A percentile compares a stretch with the other conserved stretches of the same genome.
Evolutionary conservation across 345 rosid genomes (phyloP).

Genomic region (Pistacia integerrima): DNA sequence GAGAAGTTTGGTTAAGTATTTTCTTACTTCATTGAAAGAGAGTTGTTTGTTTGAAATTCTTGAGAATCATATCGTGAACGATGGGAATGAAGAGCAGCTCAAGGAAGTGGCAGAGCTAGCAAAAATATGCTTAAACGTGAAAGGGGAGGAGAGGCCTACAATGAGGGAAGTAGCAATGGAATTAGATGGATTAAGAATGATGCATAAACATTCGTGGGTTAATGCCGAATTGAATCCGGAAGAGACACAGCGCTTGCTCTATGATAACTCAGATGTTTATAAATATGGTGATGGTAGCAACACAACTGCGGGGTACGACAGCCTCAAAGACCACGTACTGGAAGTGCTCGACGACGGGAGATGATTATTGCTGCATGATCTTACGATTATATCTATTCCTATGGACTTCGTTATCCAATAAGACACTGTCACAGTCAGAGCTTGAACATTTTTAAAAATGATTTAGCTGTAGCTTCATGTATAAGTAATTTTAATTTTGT

Average conservation of each 20-base stretch:
- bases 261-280: background rate
- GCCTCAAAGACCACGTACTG: background rate
- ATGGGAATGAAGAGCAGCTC: constrained; percentile 15
- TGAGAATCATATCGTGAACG: constrained; percentile 15
- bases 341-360: background rate
- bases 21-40: constrained; percentile 22
- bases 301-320: background rate
- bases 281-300: background rate
- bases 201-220: constrained; percentile 16
- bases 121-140: constrained; percentile 24
- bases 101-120: constrained; percentile 18
- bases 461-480: no score
- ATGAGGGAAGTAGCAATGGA: constrained; percentile 45
- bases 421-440: no score
- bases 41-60: constrained; percentile 18
- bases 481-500: no score
- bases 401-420: no score
- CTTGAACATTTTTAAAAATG: no score
- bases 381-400: no score
- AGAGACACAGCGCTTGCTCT: constrained; percentile 20
- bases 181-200: constrained; percentile 25
- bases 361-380: background rate
- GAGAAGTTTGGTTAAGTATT: constrained; percentile 33
- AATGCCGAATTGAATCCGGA: background rate
- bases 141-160: constrained; percentile 36